phyloP scores from a whole-genome alignment of 108 stramenopile genomes.

The Conticribra guillardii region DNA sequence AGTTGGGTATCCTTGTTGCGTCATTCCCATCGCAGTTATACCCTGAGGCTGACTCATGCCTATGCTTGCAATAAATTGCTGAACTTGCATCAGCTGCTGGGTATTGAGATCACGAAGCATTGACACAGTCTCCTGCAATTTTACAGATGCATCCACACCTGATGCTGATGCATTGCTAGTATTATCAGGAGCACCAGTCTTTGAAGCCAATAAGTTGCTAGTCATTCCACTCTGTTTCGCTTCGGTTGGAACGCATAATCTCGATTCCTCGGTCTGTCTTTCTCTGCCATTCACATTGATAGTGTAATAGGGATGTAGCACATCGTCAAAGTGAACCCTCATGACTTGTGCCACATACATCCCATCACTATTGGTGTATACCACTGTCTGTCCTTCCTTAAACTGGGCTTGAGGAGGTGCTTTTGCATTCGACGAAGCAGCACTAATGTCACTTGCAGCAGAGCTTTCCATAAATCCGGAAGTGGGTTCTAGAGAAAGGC shows the following conservation, averaged over 20 bases:
- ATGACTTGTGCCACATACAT: constrained; percentile 44
- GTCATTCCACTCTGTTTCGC: not conserved
- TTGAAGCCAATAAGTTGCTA: not conserved
- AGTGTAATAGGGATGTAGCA: constrained; percentile 65
- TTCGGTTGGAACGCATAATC: not conserved
- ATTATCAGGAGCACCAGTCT: not conserved
- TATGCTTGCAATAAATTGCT: constrained; percentile 36
- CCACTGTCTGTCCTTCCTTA: constrained; percentile 40
- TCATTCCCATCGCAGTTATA: not conserved
- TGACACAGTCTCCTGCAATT: constrained; percentile 23
- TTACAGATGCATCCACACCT: constrained; percentile 1
- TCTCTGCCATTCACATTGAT: constrained; percentile 69
- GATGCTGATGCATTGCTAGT: not conserved
- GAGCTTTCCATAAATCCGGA: constrained; percentile 1
- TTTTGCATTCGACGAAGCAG: not conserved
- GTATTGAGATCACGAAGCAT: constrained; percentile 38
- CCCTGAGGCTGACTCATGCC: not conserved
- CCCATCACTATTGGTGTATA: constrained; percentile 55
- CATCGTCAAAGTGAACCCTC: constrained; percentile 75
- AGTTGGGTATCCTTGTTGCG: not conserved
- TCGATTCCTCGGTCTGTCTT: constrained; percentile 68
- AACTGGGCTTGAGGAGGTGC: constrained; percentile 4
- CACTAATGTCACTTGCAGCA: not conserved
- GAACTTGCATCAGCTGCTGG: constrained; percentile 37
- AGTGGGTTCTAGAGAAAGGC: constrained; percentile 49